Conservation (phyloP, 345 rosid genomes). For the Aethionema arabicum region DNA sequence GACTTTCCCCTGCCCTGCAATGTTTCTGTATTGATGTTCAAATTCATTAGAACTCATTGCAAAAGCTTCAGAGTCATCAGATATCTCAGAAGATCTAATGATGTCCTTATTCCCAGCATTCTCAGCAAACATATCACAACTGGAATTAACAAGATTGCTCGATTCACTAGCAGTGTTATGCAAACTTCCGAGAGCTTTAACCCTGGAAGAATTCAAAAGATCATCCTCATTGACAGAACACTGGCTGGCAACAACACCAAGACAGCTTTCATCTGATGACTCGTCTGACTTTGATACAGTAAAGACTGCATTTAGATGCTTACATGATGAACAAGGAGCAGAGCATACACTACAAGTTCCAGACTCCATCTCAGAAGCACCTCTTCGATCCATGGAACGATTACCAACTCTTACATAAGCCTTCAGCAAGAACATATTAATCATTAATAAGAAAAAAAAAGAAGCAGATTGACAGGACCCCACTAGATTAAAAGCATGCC, state of each 20-base stretch:
- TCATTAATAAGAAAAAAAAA: not conserved
- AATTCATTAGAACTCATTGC: not conserved
- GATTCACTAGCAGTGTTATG: slow-evolving; percentile 50
- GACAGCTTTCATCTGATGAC: slow-evolving; percentile 65
- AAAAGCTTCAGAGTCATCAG: slow-evolving; percentile 29
- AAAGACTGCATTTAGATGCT: slow-evolving; percentile 50
- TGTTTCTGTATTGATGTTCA: slow-evolving; percentile 22
- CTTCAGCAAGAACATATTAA: slow-evolving; percentile 23
- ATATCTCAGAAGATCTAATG: slow-evolving; percentile 42
- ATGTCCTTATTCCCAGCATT: slow-evolving; percentile 56
- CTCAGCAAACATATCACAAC: slow-evolving; percentile 51
- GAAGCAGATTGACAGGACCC: not conserved
- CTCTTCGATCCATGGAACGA: slow-evolving; percentile 41
- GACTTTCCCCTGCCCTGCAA: slow-evolving; percentile 19
- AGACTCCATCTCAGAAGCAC: slow-evolving; percentile 46
- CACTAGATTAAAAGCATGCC: not conserved
- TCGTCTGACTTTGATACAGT: slow-evolving; percentile 56
- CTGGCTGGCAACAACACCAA: slow-evolving; percentile 49
- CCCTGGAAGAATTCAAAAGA: slow-evolving; percentile 32
- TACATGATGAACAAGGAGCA: slow-evolving; percentile 84
- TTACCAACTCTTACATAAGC: slow-evolving; percentile 30
- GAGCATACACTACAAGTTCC: slow-evolving; percentile 80
- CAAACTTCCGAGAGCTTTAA: slow-evolving; percentile 36
- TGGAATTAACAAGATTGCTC: slow-evolving; percentile 52
- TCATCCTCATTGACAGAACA: slow-evolving; percentile 52